Percentiles rank a stretch among this genome's conserved stretches.
Evolutionary conservation across 345 rosid genomes (phyloP).

Genomic region (Hypericum androsaemum): DNA sequence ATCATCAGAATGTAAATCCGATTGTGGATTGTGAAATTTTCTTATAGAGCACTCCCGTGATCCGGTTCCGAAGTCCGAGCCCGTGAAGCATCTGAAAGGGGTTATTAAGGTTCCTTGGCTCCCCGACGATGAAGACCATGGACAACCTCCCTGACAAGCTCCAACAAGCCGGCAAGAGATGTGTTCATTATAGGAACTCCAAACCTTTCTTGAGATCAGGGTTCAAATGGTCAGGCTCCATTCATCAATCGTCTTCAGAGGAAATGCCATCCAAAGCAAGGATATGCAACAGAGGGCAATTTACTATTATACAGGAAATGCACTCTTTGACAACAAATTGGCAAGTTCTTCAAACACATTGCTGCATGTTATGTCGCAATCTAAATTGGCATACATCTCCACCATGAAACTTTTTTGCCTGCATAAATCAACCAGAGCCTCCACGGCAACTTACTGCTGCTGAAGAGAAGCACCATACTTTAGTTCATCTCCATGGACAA

Average conservation of each 20-base stretch:
- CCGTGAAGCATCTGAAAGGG: no score
- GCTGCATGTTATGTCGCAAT: conserved; percentile 96
- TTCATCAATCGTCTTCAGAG: conserved; percentile 95
- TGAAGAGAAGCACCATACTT: conserved; percentile 82
- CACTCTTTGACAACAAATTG: conserved; percentile 87
- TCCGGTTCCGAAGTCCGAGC: no score
- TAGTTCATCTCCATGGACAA: conserved; percentile 91
- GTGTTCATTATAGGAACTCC: conserved; percentile 96
- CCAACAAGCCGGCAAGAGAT: conserved; percentile 97
- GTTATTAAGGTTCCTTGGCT: no score
- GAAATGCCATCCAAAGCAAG: conserved; percentile 94
- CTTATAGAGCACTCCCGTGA: no score
- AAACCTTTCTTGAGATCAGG: conserved; percentile 98
- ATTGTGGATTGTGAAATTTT: no score
- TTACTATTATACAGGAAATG: conserved; percentile 98
- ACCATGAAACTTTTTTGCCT: conserved; percentile 96
- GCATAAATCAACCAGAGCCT: conserved; percentile 97
- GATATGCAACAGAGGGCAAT: conserved; percentile 93
- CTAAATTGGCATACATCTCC: conserved; percentile 98
- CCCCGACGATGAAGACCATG: no score
- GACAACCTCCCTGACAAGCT: no score
- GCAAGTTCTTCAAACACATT: conserved; percentile 97
- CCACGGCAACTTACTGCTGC: conserved; percentile 99
- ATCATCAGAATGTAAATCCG: no score
- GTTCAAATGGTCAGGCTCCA: conserved; percentile 98